Base-by-base conservation (phyloP, 768 basidiomycete genomes). In the Phlebiopsis flavidoalba region DNA sequence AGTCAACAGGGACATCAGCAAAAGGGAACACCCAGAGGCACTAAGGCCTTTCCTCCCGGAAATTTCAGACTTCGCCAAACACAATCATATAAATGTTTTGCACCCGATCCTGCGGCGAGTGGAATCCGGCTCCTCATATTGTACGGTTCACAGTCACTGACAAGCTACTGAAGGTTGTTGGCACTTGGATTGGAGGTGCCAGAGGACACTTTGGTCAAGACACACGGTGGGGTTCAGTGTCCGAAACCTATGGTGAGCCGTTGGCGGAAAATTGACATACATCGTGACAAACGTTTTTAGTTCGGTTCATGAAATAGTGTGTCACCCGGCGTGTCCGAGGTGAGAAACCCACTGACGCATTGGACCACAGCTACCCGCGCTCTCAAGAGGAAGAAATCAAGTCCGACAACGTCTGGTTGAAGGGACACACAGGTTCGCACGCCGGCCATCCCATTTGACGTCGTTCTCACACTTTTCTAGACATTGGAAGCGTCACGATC, bases 381-480 rank as follows among this genome's bases (percentile, higher is more conserved):
- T 72, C 76, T 0, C 66, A 73, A 36, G 81, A 80, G 21, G 83
- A 85, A 10, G 83, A 84, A 60, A 58, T 52, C 11, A 77, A 78
- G 64, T 78, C 81, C 0, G 79, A 80, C 40, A 79, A 81, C 50
- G 81, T 85, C 17, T 85, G 81, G 82, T 70, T 84, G 10, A 83
- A 86, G 60, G 84, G 84, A 1, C 84, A 86, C 62, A 82, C 80
- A 0, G 83, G 83, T 82, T 60, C 35, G 49, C 7, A 67, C 60
- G 14, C 37, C 7, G 37, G 37, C 37, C 37, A 14, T 7, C 37
- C 37, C 14, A 8, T 7, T n/a, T n/a, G n/a, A n/a, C n/a, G n/a
- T n/a, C n/a, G n/a, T n/a, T n/a, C n/a, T n/a, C n/a, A n/a, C n/a
- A n/a, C n/a, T 40, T 15, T 56, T 26, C 15, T 31, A 80, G 85